Base-by-base conservation (phyloP, 805 yeast species). In the Wickerhamomyces pijperi region DNA sequence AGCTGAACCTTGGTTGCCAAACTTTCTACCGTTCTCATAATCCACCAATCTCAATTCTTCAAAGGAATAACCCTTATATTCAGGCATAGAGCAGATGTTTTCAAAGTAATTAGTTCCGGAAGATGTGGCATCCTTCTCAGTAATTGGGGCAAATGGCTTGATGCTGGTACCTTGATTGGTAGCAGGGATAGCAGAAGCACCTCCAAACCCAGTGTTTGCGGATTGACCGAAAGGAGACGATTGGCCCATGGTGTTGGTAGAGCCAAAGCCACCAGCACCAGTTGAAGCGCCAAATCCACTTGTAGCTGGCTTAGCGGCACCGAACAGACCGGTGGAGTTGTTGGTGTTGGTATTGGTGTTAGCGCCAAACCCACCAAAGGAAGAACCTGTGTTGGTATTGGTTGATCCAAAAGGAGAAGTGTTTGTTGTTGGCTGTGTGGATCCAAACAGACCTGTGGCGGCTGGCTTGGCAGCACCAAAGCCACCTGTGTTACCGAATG, bases 31-130 rank as follows among this genome's bases (percentile, higher is more conserved):
- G 46, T 77, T 82, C 49, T 76, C 75, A 56, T 92, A 92, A 61
- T 92, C 99, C 58, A 82, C 90, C 49, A 72, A 65, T 55, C 99
- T 74, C 59, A 92, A 72, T 56, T 92, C 98, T 58, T 87, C 97
- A 53, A 78, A 73, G 0, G 95, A 83, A 50, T 60, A 83, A 49
- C 78, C 77, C 49, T 71, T 72, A 56, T 90, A 92, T 58, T 86
- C 95, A 5, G 94, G 95, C 97, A 92, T 88, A 35, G 84, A 73
- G 11, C 83, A 66, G 44, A 92, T 81, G 49, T 76, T 76, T 59
- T 90, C 85, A 61, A 67, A 88, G 37, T 68, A 61, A 40, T 76
- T 78, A 17, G 67, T 64, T 6, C 73, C 71, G 25, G 76, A 72
- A 13, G 29, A 25, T 12, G 77, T 65, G 4, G 67, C 57, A 53